A percentile compares a stretch with the other conserved stretches of the same genome.
Evolutionary conservation across 1,139 yeast species (phyloP).

Genomic region (Yamadazyma spencermartinsiae): DNA sequence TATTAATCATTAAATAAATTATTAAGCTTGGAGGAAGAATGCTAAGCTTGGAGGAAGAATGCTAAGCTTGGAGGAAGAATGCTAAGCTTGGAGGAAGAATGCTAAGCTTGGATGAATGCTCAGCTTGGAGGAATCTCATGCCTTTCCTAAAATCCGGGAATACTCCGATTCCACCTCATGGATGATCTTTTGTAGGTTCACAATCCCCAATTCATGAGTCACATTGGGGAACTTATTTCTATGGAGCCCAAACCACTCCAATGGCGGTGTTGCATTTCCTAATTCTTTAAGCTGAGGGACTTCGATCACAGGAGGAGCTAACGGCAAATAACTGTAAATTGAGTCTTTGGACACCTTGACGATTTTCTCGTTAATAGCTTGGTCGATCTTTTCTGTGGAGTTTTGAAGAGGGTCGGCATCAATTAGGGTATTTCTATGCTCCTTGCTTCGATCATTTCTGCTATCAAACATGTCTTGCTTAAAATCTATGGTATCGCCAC

Average conservation of each 20-base stretch:
- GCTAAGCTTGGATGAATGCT: no score
- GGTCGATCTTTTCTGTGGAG: constrained; percentile 38
- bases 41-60: no score
- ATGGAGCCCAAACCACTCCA: constrained; percentile 96
- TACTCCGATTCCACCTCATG: constrained; percentile 59
- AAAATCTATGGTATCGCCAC: constrained; percentile 11
- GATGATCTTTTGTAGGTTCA: constrained; percentile 70
- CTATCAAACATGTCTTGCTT: constrained; percentile 20
- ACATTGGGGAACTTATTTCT: constrained; percentile 81
- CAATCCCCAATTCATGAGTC: constrained; percentile 78
- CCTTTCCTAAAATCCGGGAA: constrained; percentile 46
- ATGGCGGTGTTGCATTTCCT: constrained; percentile 96
- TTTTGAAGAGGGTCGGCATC: constrained; percentile 25
- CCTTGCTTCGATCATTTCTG: constrained; percentile 6
- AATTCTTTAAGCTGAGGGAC: constrained; percentile 88
- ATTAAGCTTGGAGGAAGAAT: no score
- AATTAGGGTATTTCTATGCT: constrained; percentile 17
- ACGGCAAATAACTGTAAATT: constrained; percentile 61
- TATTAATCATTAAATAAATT: constrained; percentile 1
- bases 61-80: no score
- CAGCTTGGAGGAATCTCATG: constrained; percentile 18
- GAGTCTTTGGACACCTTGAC: constrained; percentile 63
- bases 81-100: no score
- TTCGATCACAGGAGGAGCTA: constrained; percentile 77
- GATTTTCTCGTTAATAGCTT: constrained; percentile 57